Conservation (phyloP, 1,139 yeast species). For the Arxiozyma slooffiae region DNA sequence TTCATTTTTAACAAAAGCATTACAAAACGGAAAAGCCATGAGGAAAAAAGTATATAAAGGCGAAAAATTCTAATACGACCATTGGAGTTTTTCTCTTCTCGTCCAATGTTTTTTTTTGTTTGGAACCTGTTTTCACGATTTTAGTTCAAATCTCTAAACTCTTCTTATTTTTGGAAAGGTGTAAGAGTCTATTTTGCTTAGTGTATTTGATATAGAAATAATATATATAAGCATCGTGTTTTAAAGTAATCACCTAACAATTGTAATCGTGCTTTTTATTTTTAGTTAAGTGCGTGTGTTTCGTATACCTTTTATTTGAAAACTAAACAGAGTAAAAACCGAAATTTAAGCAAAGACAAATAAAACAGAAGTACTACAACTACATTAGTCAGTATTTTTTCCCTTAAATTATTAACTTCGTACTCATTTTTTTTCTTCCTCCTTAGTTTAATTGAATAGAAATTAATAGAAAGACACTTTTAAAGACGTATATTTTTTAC, state of each 20-base stretch:
- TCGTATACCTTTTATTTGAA: neutral
- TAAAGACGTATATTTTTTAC: neutral
- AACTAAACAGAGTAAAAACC: neutral
- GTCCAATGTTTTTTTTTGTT: too few relatives aligned
- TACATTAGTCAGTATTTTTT: neutral
- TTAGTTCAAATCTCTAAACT: too few relatives aligned
- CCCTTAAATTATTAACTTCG: neutral
- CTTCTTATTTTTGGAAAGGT: neutral
- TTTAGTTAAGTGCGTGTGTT: neutral
- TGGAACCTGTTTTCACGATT: too few relatives aligned
- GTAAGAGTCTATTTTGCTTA: neutral
- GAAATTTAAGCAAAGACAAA: neutral
- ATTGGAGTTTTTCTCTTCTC: neutral
- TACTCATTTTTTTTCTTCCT: neutral
- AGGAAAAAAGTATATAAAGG: neutral
- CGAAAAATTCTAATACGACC: neutral
- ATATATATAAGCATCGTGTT: neutral
- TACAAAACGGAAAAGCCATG: neutral
- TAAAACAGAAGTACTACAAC: neutral
- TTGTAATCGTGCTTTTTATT: neutral
- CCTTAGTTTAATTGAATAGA: neutral
- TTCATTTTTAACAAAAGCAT: neutral
- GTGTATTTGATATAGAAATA: neutral
- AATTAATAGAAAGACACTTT: neutral
- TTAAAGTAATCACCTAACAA: neutral